Conservation (phyloP, 139 green algal species). For the Eudorina sp. region DNA sequence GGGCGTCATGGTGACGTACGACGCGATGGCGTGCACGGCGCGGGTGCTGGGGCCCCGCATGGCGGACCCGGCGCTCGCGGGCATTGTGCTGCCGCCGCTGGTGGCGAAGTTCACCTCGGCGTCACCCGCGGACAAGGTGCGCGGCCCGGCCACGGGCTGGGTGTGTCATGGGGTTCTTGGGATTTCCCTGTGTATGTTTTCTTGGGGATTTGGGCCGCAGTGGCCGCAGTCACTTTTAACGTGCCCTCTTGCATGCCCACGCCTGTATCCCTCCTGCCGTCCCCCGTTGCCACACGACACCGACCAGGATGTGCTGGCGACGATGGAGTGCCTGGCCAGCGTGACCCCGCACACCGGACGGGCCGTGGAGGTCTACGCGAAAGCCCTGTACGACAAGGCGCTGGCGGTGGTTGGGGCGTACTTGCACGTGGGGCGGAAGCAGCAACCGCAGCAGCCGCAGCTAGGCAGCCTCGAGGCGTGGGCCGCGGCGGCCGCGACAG, state of each 20-base stretch:
- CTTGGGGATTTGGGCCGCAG: no score
- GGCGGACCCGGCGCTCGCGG: constrained; percentile 42
- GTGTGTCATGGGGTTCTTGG: no score
- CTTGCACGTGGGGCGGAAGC: constrained; percentile 17
- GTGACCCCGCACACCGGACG: constrained; percentile 53
- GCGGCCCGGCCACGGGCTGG: no score
- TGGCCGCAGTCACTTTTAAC: no score
- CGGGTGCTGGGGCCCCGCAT: constrained; percentile 69
- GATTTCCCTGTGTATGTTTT: no score
- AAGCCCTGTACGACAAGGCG: constrained; percentile 21
- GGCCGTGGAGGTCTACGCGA: constrained; percentile 29
- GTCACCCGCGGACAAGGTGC: constrained; percentile 18
- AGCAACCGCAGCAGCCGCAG: not conserved
- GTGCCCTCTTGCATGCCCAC: no score
- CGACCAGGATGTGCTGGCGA: constrained; percentile 62
- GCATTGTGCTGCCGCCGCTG: constrained; percentile 66
- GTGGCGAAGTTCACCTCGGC: not conserved
- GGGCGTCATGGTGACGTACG: constrained; percentile 90
- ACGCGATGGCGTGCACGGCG: constrained; percentile 84
- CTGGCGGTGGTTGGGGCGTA: not conserved
- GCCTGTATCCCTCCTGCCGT: no score
- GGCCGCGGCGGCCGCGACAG: not conserved
- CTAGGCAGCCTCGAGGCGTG: not conserved
- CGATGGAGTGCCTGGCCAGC: constrained; percentile 90
- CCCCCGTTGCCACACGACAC: no score